Conservation (phyloP, 1,139 yeast species). For the Suhomyces wounanorum region DNA sequence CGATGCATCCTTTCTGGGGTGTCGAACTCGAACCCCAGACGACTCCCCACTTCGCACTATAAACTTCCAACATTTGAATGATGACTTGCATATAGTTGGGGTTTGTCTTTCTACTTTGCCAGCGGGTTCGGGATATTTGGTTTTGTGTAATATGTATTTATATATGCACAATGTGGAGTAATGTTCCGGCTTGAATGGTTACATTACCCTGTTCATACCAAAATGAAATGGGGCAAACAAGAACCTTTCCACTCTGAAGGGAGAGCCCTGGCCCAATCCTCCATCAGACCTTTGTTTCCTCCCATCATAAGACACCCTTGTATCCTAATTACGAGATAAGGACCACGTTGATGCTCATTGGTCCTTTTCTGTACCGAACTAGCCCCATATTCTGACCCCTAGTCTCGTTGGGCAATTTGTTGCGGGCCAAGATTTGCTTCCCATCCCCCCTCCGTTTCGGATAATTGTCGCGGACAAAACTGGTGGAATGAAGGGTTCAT, state of each 20-base stretch:
- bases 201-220: background rate
- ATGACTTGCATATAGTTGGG: background rate
- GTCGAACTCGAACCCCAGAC: constrained; percentile 5
- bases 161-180: constrained; percentile 10
- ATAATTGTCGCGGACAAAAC: background rate
- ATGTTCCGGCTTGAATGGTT: constrained; percentile 6
- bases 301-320: background rate
- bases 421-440: background rate
- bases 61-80: background rate
- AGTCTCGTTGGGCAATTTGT: background rate
- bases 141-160: background rate
- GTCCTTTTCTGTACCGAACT: background rate
- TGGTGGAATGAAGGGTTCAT: background rate
- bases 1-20: background rate
- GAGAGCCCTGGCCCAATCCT: background rate
- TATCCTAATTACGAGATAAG: background rate
- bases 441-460: background rate
- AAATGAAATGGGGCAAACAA: constrained; percentile 2
- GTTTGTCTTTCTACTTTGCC: background rate
- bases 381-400: too few species aligned
- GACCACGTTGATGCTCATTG: background rate
- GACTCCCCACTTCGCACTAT: constrained; percentile 8
- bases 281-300: background rate
- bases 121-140: background rate
- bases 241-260: background rate